Conservation (phyloP, 768 basidiomycete genomes). For the Tulasnella sp. region DNA sequence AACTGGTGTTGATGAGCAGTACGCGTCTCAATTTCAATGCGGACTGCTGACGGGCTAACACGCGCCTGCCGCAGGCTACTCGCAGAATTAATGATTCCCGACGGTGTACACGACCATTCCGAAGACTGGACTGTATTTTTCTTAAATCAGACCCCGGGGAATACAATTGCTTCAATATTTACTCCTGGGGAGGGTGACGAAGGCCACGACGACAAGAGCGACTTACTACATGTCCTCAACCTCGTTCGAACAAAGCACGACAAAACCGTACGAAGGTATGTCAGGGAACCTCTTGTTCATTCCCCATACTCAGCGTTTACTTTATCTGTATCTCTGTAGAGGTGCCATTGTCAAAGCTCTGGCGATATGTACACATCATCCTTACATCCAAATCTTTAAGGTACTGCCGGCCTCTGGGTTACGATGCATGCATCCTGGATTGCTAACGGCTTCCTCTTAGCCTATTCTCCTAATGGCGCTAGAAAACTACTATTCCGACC, state of each 20-base stretch:
- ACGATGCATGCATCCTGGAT: not conserved
- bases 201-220: conserved; percentile 32
- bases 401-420: conserved; percentile 35
- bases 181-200: conserved; percentile 36
- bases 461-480: conserved; percentile 89
- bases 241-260: conserved; percentile 89
- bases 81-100: conserved; percentile 96
- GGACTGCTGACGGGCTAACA: conserved; percentile 19
- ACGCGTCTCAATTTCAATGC: conserved; percentile 27
- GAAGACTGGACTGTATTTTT: conserved; percentile 99
- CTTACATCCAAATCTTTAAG: conserved; percentile 95
- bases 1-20: conserved; percentile 92
- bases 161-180: conserved; percentile 75
- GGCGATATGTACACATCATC: conserved; percentile 87
- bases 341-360: conserved; percentile 92
- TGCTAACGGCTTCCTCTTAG: conserved; percentile 36
- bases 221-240: conserved; percentile 80
- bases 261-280: conserved; percentile 67
- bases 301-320: not conserved
- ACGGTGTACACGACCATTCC: conserved; percentile 88
- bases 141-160: conserved; percentile 87
- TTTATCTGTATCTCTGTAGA: conserved; percentile 42
- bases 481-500: conserved; percentile 86
- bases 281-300: not conserved
- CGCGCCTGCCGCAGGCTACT: conserved; percentile 52